Base-by-base conservation (phyloP, 371 early-diverging fungal genomes). In the Entomophthora muscae region DNA sequence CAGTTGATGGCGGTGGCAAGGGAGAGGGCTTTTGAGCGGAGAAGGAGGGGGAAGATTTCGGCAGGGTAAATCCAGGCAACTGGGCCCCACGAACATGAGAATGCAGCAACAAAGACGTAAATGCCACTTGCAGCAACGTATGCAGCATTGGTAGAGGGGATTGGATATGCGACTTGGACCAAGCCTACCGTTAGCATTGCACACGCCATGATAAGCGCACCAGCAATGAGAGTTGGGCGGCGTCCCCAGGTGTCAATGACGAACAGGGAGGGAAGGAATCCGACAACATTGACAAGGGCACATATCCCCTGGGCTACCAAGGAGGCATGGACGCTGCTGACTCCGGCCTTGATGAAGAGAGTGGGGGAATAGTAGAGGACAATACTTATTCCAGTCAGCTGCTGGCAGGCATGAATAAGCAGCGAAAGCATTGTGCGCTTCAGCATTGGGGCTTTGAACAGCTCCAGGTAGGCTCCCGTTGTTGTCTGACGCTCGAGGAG, bases 71-170 rank as follows among this genome's bases (percentile, higher is more conserved):
- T 83, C 95, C 95, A 95, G 26, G 88, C 90, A 32, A 64, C 77
- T 27, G 95, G 91, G 13, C 93, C 94, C 93, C 92, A 93, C 30
- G 91, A 83, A 66, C 79, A 77, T 42, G 91, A 88, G 68, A 90
- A 93, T 30, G 75, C 73, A 27, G 80, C 81, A 31, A 89, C 83
- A 67, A 83, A 84, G 29, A 83, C 56, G 66, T 86, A 89, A 31
- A 84, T 78, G 71, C 83, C 77, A 30, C 79, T 82, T 32, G 86
- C 76, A 62, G 80, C 76, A 26, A 74, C 77, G 27, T 81, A 75
- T 3, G 80, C 77, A 3, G 76, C 72, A 1, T 67, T 67, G 29
- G 61, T 67, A 42, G 72, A 76, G 28, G 68, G 63, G n/a, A n/a
- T n/a, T n/a, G n/a, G n/a, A n/a, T n/a, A n/a, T 12, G 31, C 33